Base-by-base conservation (phyloP, 1,284 basidiomycete species). In the Rhodotorula sp. region DNA sequence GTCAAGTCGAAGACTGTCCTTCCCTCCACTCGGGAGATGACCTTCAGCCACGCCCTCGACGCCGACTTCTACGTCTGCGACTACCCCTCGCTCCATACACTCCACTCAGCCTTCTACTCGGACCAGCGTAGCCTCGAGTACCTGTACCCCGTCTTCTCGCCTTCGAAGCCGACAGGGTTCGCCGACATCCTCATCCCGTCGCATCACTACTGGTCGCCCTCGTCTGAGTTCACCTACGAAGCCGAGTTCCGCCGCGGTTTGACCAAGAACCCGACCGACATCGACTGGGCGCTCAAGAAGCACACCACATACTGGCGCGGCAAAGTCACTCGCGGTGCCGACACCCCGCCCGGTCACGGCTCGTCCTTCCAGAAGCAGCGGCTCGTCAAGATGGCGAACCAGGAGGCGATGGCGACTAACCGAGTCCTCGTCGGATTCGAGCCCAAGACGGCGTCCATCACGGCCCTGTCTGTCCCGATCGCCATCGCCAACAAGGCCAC, bases 81-180 rank as follows among this genome's bases (percentile, higher is more conserved):
- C 36, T 84, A 87, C 55, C 93, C 94, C 0, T 89, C 90, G 82
- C 88, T 90, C 39, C 92, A 90, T 76, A 89, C 89, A 78, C 85
- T 85, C 54, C 93, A 96, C 78, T 92, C 93, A 13, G 92, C 92
- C 79, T 96, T 95, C 81, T 97, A 95, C 85, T 91, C 90, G 27
- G 94, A 97, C 80, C 95, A 91, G 89, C 84, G 94, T 27, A 91
- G 89, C 0, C 89, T 94, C 67, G 86, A 90, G 20, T 86, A 87
- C 2, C 84, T 94, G 22, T 94, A 91, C 80, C 94, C 94, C 9
- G 86, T 97, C 62, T 90, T 97, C 80, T 94, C 91, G 5, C 93
- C 94, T 0, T 90, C 91, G 0, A 91, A 90, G 78, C 87, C 88
- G 0, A 82, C 83, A 36, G 94, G 94, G 0, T 97, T 89, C 79